Percentiles rank a stretch among this genome's conserved stretches.
phyloP scores from a whole-genome alignment of 202 grass and related monocot genomes.

The Hordeum pubiflorum region DNA sequence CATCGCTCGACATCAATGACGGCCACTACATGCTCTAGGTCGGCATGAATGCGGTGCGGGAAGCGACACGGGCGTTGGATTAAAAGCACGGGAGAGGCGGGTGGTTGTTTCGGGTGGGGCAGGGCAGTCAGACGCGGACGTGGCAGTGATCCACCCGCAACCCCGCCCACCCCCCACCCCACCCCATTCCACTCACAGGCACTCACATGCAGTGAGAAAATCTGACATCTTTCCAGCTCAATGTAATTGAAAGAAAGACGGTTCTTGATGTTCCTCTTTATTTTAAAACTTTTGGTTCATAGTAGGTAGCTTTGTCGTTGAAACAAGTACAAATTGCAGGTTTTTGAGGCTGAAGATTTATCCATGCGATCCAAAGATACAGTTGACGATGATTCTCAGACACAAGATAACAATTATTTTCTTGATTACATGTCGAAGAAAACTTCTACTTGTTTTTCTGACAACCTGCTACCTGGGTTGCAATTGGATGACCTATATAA shows the following conservation, averaged over 20 bases:
- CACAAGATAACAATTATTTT: constrained; percentile 25
- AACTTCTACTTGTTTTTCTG: constrained; percentile 5
- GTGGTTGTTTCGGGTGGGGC: too few relatives aligned
- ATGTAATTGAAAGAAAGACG: constrained; percentile 2
- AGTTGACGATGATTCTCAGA: constrained; percentile 29
- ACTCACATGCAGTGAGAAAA: background rate
- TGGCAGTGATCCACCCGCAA: too few relatives aligned
- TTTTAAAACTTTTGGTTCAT: constrained; percentile 12
- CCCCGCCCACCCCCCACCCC: too few relatives aligned
- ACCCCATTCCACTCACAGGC: background rate
- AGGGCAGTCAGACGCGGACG: too few relatives aligned
- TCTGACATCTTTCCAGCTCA: background rate
- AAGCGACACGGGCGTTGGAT: too few relatives aligned
- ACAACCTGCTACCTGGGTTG: constrained; percentile 32
- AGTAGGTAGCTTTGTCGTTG: constrained; percentile 12
- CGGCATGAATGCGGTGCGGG: too few relatives aligned
- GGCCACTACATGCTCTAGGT: too few relatives aligned
- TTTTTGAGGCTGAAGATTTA: constrained; percentile 54
- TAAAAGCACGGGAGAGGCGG: too few relatives aligned
- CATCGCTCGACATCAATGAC: too few relatives aligned
- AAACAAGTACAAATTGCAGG: constrained; percentile 50
- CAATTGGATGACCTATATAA: constrained; percentile 71
- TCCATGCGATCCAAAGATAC: constrained; percentile 44
- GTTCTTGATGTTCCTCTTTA: background rate
- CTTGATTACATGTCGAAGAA: constrained; percentile 25